Base-by-base conservation (phyloP, 495 filamentous ascomycete genomes). In the Daldinia grandis region DNA sequence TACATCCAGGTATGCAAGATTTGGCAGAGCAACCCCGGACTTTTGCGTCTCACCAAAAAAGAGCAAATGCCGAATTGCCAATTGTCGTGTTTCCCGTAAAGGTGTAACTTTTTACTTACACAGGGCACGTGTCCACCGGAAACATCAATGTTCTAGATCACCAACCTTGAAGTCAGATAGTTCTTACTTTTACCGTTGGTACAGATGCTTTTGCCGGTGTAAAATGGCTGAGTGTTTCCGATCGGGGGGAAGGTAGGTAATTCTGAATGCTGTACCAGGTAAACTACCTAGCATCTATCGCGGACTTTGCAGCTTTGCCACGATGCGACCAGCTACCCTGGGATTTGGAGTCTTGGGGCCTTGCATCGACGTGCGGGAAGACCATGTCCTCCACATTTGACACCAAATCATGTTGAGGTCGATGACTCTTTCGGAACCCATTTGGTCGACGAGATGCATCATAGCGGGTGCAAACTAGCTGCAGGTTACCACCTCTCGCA, bases 331-430 rank as follows among this genome's bases (percentile, higher is more conserved):
- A 71, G 53, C 57, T 71, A 66, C 68, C 62, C 66, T 63, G 21
- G 66, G 51, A 9, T 27, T 61, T 51, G 64, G 61, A 17, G 25
- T 31, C 42, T 54, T 38, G 56, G 56, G 56, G 53, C 53, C 68
- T 71, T 71, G 68, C 68, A 71, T 60, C 67, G 15, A 53, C 9
- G 42, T 69, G 65, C 70, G 70, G 70, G 54, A 73, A 69, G 65
- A 62, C 70, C 66, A 68, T 73, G 61, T 62, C 65, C 70, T 73
- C 70, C 70, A 50, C 70, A 73, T 58, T 53, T 50, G 38, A 37
- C 28, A 51, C 65, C 70, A 73, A 73, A 68, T 69, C 70, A 73
- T 44, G 27, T 68, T 58, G 65, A 66, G 44, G 42, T 14, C 65
- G 57, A 68, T 55, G 42, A 73, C 33, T 68, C 58, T 65, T 62